A percentile compares a stretch with the other conserved stretches of the same genome.
Evolutionary conservation across 371 early-diverging fungal genomes (phyloP).

Genomic region (Thermomucor indicae-seudaticae): DNA sequence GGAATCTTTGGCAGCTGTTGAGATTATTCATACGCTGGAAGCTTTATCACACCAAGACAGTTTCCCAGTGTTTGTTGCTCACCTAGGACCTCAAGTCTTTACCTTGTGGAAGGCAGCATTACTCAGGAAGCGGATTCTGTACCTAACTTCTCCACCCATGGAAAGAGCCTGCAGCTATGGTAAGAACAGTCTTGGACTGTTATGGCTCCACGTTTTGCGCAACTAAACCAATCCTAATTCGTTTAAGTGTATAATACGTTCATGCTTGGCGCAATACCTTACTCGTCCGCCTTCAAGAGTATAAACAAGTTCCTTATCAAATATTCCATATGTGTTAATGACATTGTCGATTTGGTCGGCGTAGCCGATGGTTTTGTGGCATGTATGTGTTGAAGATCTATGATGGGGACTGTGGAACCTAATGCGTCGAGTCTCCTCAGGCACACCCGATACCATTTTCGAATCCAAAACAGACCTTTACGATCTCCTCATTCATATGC

Average conservation of each 20-base stretch:
- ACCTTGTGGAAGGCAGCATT: conserved; percentile 58
- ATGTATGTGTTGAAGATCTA: conserved; percentile 29
- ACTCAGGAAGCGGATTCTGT: conserved; percentile 49
- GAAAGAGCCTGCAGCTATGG: conserved; percentile 47
- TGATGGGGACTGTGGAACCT: background rate
- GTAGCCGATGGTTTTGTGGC: conserved; percentile 45
- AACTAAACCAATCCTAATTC: too few species aligned
- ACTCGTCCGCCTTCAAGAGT: conserved; percentile 1
- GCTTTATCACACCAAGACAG: background rate
- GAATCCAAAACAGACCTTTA: conserved; percentile 49
- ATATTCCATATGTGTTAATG: conserved; percentile 54
- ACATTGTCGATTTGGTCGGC: conserved; percentile 42
- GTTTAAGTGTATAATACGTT: conserved; percentile 8
- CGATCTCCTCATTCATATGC: conserved; percentile 48
- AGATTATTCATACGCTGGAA: background rate
- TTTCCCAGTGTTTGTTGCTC: conserved; percentile 36
- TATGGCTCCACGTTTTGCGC: too few species aligned
- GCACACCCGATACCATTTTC: conserved; percentile 58
- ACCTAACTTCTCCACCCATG: conserved; percentile 46
- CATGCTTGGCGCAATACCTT: conserved; percentile 2
- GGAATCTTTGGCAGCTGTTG: background rate
- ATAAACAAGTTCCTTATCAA: conserved; percentile 24
- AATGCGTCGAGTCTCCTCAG: conserved; percentile 28
- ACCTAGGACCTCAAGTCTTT: conserved; percentile 51
- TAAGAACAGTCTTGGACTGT: conserved; percentile 14